A percentile compares a stretch with the other conserved stretches of the same genome.
These are phyloP conservation scores for Geosiphon pyriformis DNA, from an alignment of 192 early-diverging fungal species.

Conservation along the genomic window DNA sequence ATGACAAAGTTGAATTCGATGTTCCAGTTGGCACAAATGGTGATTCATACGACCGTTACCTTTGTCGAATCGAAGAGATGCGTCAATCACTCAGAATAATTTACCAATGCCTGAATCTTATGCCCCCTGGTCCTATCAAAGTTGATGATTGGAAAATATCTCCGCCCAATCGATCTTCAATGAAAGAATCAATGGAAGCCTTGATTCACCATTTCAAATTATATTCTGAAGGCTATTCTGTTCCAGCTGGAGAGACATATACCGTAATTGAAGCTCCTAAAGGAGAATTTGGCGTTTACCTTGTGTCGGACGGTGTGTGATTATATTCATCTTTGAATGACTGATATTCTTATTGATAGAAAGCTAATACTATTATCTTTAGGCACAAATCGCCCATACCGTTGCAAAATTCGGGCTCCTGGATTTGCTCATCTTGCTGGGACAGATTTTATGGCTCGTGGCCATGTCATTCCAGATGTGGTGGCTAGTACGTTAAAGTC, in stretches of 20 bases:
- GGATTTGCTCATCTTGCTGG: constrained; percentile 92
- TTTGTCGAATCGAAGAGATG: constrained; percentile 99
- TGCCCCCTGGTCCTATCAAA: constrained; percentile 89
- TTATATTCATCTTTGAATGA: neutral
- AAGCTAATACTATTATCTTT: constrained; percentile 85
- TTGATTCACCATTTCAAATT: constrained; percentile 99
- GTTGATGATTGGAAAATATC: constrained; percentile 98
- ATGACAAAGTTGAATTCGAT: constrained; percentile 93
- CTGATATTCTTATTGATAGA: neutral
- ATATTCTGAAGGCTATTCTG: constrained; percentile 97
- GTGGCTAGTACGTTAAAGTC: constrained; percentile 58
- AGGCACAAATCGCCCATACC: constrained; percentile 91
- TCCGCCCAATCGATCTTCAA: constrained; percentile 84
- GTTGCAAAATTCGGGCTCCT: constrained; percentile 96
- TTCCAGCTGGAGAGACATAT: constrained; percentile 97
- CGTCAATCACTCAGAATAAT: constrained; percentile 94
- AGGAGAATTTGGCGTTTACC: constrained; percentile 83
- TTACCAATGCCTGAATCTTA: constrained; percentile 91
- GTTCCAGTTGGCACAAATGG: constrained; percentile 92
- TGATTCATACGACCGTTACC: constrained; percentile 93
- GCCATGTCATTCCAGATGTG: constrained; percentile 91
- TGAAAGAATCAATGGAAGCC: constrained; percentile 99
- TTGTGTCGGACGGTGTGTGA: constrained; percentile 14
- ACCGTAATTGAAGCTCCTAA: constrained; percentile 97
- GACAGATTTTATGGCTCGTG: constrained; percentile 84